These are phyloP conservation scores for Rhododendron henanense DNA, from an alignment of 148 eudicot species.

Conservation along the genomic window DNA sequence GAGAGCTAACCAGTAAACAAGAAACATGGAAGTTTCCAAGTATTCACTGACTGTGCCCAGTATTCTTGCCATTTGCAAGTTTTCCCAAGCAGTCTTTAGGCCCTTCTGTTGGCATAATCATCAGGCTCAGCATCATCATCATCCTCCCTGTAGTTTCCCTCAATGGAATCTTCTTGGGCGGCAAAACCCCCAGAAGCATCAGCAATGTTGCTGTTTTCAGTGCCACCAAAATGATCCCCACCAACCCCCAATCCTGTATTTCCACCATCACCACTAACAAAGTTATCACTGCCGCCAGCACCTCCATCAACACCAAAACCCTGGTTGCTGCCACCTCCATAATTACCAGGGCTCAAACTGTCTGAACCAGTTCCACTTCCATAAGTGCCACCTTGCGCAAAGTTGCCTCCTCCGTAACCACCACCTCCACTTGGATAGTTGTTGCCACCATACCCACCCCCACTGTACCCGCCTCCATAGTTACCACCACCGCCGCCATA, in stretches of 20 bases:
- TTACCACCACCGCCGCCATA: conserved; percentile 9
- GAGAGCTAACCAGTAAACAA: background rate
- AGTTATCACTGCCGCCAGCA: conserved; percentile 25
- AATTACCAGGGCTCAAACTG: conserved; percentile 13
- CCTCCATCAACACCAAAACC: conserved; percentile 26
- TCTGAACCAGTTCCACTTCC: conserved; percentile 1
- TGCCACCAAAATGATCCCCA: conserved; percentile 22
- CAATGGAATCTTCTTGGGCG: conserved; percentile 24
- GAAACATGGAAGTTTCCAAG: background rate
- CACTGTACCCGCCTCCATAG: conserved; percentile 7
- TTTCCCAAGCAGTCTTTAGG: conserved; percentile 3
- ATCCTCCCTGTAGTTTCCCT: conserved; percentile 32
- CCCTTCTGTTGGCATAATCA: conserved; percentile 37
- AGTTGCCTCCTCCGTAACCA: conserved; percentile 21
- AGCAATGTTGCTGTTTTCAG: conserved; percentile 5
- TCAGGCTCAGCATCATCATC: conserved; percentile 28
- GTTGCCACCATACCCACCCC: conserved; percentile 31
- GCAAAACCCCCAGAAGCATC: conserved; percentile 25
- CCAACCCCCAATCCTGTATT: conserved; percentile 29
- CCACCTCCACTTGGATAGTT: conserved; percentile 13
- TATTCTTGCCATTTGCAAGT: background rate
- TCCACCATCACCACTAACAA: conserved; percentile 23
- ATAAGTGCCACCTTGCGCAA: conserved; percentile 20
- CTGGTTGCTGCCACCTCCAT: conserved; percentile 4
- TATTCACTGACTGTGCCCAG: background rate